Base-by-base conservation (phyloP, 2,329 filamentous ascomycete species). In the Thielaviopsis cerberus region DNA sequence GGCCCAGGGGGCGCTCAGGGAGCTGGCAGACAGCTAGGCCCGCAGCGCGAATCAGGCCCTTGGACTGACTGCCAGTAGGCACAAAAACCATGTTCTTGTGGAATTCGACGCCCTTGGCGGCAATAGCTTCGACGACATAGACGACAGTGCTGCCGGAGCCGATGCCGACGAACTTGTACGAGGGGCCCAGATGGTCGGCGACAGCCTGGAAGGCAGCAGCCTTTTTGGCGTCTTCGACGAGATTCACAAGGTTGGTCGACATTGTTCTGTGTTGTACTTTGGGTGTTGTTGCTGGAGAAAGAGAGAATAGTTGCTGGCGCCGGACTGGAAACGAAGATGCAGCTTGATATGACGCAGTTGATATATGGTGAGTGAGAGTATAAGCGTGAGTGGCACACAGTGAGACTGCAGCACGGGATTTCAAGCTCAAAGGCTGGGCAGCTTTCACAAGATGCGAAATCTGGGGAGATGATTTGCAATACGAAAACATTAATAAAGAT, bases 41-140 rank as follows among this genome's bases (percentile, higher is more conserved):
- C 22, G 88, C 87, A 54, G 77, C 74, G 62, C 88, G 78, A 66
- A 98, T 94, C 57, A 96, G 80, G 65, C 89, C 85, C 64, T 88
- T 88, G 51, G 86, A 92, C 68, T 95, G 89, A 73, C 84, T 91
- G 24, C 92, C 92, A 0, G 92, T 98, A 6, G 92, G 91, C 27
- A 95, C 79, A 71, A 96, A 98, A 66, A 80, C 82, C 75, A 95
- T 94, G 63, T 72, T 67, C 34, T 73, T 69, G 54, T 78, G 80
- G 59, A 79, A 74, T 1, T 70, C 68, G 8, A 71, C 67, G 4
- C 79, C 77, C 57, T 83, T 78, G 57, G 76, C 76, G 41, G 77
- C 77, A 70, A 94, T 91, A 58, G 86, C 86, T 64, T 90, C 85
- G 61, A 92, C 86, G 54, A 91, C 86, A 69, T 91, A 89, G 65